Conservation (phyloP, 2,329 filamentous ascomycete genomes). For the Orbilia brochopaga region DNA sequence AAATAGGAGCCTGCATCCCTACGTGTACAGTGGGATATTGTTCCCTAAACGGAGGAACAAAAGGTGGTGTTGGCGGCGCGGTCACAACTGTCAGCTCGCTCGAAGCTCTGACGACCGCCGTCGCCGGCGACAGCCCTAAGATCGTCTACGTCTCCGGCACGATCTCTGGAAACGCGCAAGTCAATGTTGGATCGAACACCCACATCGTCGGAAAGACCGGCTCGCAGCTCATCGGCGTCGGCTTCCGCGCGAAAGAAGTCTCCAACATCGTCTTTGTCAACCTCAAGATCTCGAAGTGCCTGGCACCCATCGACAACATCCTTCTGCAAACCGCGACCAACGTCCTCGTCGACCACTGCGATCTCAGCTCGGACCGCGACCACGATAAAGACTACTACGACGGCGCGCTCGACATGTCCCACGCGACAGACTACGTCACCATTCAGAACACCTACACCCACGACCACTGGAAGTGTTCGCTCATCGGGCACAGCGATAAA, state of each 20-base stretch:
- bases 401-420: constrained; percentile 68
- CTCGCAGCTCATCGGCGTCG: constrained; percentile 59
- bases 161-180: constrained; percentile 59
- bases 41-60: constrained; percentile 56
- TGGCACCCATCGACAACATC: constrained; percentile 66
- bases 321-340: constrained; percentile 66
- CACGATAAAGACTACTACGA: constrained; percentile 74
- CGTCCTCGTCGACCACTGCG: constrained; percentile 72
- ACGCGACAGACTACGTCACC: constrained; percentile 69
- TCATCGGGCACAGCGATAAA: constrained; percentile 40
- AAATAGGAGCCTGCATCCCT: constrained; percentile 18
- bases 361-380: constrained; percentile 67
- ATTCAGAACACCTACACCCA: constrained; percentile 57
- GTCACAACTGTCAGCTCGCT: constrained; percentile 61
- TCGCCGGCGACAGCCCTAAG: constrained; percentile 55
- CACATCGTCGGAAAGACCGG: constrained; percentile 61
- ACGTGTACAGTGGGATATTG: constrained; percentile 49
- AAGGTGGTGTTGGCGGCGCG: constrained; percentile 60
- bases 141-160: constrained; percentile 62
- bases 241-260: constrained; percentile 63
- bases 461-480: constrained; percentile 40
- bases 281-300: constrained; percentile 66
- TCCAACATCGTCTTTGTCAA: constrained; percentile 70
- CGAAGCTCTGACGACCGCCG: constrained; percentile 60
- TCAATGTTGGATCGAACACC: constrained; percentile 62